Evolutionary conservation across 352 stramenopile genomes (phyloP).

Genomic region (Phytophthora sp.): DNA sequence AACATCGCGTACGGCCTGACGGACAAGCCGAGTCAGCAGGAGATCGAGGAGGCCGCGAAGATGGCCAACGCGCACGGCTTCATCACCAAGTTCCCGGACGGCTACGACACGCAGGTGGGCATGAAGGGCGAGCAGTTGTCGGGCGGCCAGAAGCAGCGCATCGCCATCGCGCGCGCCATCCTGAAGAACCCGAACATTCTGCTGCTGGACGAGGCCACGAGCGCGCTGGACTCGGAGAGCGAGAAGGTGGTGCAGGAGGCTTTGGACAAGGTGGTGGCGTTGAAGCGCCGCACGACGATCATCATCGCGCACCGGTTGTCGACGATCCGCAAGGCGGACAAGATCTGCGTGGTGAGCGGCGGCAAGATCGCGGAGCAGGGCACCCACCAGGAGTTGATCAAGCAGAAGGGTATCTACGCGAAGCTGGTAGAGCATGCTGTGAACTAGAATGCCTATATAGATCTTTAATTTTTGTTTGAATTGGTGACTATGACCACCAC

Average conservation of each 20-base stretch:
- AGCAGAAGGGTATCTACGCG: slow-evolving; percentile 37
- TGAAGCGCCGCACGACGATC: slow-evolving; percentile 84
- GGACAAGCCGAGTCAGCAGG: slow-evolving; percentile 37
- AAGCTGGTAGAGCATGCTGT: slow-evolving; percentile 34
- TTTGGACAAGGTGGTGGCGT: slow-evolving; percentile 66
- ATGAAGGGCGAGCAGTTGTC: slow-evolving; percentile 91
- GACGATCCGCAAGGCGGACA: slow-evolving; percentile 94
- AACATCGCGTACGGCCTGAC: slow-evolving; percentile 61
- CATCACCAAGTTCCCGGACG: slow-evolving; percentile 89
- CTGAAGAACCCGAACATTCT: slow-evolving; percentile 89
- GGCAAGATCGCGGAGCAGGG: slow-evolving; percentile 92
- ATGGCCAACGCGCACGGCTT: slow-evolving; percentile 94
- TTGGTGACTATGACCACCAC: no score
- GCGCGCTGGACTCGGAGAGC: slow-evolving; percentile 80
- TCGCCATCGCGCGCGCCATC: slow-evolving; percentile 93
- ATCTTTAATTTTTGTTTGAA: no score
- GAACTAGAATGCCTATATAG: slow-evolving; percentile 6
- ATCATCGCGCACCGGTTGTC: slow-evolving; percentile 94
- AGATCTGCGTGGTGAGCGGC: slow-evolving; percentile 93
- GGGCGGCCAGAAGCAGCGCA: slow-evolving; percentile 77
- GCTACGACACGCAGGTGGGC: slow-evolving; percentile 93
- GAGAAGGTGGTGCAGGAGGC: slow-evolving; percentile 86
- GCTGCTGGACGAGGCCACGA: slow-evolving; percentile 93
- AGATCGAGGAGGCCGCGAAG: slow-evolving; percentile 86
- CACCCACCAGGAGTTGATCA: slow-evolving; percentile 93